Percentiles rank a stretch among this genome's conserved stretches.
These are phyloP conservation scores for Luzula sylvatica DNA, from an alignment of 176 grass and related monocot genomes.

Conservation along the genomic window DNA sequence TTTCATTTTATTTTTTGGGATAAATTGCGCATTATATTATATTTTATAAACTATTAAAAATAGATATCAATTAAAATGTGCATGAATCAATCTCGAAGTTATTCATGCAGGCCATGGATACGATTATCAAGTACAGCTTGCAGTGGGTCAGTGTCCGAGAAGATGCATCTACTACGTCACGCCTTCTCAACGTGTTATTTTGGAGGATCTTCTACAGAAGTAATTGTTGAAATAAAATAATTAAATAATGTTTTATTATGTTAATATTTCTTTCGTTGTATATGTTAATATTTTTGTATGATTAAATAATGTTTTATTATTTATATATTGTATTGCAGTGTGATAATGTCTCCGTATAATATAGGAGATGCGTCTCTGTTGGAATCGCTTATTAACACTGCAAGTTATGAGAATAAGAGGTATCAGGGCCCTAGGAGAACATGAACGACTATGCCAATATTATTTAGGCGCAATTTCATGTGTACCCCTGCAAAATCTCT, in stretches of 20 bases:
- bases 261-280: background rate
- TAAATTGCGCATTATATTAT: too few species aligned
- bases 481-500: too few species aligned
- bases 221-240: conserved; percentile 21
- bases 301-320: background rate
- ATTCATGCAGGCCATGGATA: conserved; percentile 45
- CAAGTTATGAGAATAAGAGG: conserved; percentile 40
- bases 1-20: too few species aligned
- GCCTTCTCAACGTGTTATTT: conserved; percentile 54
- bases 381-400: conserved; percentile 25
- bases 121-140: conserved; percentile 51
- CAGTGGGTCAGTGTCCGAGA: conserved; percentile 72
- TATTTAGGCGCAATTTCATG: too few species aligned
- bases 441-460: too few species aligned
- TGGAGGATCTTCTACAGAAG: conserved; percentile 81
- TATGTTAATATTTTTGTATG: background rate
- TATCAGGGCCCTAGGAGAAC: conserved; percentile 24
- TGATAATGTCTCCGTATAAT: conserved; percentile 26
- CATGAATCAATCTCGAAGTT: conserved; percentile 6
- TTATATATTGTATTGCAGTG: conserved; percentile 4
- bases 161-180: conserved; percentile 93
- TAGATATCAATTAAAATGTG: too few species aligned
- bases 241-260: background rate
- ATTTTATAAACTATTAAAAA: too few species aligned
- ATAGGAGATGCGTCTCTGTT: conserved; percentile 27